Conservation (phyloP, 805 yeast genomes). For the Monosporozyma servazzii region DNA sequence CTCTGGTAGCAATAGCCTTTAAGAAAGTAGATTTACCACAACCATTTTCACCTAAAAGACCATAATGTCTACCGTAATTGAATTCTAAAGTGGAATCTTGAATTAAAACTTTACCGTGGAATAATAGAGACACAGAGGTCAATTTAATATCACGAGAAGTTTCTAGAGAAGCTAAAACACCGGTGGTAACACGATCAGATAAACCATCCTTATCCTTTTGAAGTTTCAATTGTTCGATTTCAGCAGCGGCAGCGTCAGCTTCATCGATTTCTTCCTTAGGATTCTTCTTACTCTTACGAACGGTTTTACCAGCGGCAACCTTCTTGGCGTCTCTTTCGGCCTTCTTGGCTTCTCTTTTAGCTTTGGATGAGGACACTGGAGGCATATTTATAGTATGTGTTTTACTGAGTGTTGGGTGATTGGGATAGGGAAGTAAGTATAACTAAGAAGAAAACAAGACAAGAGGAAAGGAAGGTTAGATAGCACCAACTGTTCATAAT, state of each 20-base stretch:
- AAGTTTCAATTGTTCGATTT: conserved; percentile 75
- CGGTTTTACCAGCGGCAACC: conserved; percentile 64
- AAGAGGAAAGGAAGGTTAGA: not conserved
- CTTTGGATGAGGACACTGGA: conserved; percentile 81
- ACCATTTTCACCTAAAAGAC: conserved; percentile 95
- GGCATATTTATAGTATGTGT: conserved; percentile 20
- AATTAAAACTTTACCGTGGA: conserved; percentile 94
- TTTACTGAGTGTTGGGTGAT: no score
- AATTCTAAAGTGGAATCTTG: conserved; percentile 89
- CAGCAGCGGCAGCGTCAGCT: conserved; percentile 56
- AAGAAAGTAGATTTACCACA: conserved; percentile 97
- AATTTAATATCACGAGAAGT: conserved; percentile 93
- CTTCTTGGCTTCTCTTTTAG: conserved; percentile 91
- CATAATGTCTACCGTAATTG: conserved; percentile 96
- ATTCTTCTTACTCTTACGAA: conserved; percentile 34
- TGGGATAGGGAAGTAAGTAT: no score
- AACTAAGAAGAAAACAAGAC: not conserved
- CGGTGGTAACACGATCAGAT: conserved; percentile 95
- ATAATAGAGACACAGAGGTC: conserved; percentile 79
- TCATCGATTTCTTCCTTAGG: conserved; percentile 39
- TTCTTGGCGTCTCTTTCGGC: conserved; percentile 98
- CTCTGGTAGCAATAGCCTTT: conserved; percentile 90
- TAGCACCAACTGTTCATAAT: no score
- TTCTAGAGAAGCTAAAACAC: conserved; percentile 80
- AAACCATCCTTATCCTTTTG: conserved; percentile 91